Conservation (phyloP, 2,329 filamentous ascomycete genomes). For the Monosporascus ibericus region DNA sequence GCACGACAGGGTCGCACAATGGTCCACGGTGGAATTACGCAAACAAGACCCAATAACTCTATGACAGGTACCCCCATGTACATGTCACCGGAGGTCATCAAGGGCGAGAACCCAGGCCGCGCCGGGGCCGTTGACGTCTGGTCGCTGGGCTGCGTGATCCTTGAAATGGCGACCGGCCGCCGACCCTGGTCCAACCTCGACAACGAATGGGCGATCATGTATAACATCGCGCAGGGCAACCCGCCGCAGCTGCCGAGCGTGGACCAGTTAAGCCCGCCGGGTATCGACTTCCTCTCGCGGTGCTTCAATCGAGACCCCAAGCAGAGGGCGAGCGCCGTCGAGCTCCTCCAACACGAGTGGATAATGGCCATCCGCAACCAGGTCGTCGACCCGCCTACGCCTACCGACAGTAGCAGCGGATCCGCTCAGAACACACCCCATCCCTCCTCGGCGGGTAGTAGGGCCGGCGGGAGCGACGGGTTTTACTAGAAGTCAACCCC, state of each 20-base stretch:
- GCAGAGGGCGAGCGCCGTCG: slow-evolving; percentile 73
- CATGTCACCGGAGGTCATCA: slow-evolving; percentile 99
- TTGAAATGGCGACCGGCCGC: slow-evolving; percentile 94
- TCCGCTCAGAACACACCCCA: slow-evolving; percentile 31
- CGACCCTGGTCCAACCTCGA: slow-evolving; percentile 93
- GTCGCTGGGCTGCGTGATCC: slow-evolving; percentile 92
- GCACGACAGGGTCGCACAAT: slow-evolving; percentile 88
- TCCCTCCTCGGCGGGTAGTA: slow-evolving; percentile 21
- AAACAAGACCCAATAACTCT: slow-evolving; percentile 67
- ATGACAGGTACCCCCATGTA: slow-evolving; percentile 99
- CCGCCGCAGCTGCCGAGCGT: slow-evolving; percentile 74
- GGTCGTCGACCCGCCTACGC: slow-evolving; percentile 58
- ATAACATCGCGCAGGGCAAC: slow-evolving; percentile 97
- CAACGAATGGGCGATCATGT: slow-evolving; percentile 99
- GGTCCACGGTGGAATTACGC: slow-evolving; percentile 52
- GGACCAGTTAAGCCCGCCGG: slow-evolving; percentile 78
- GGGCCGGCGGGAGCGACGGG: slow-evolving; percentile 24
- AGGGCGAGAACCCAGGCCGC: slow-evolving; percentile 73
- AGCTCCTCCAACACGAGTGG: slow-evolving; percentile 93
- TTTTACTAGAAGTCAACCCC: slow-evolving; percentile 26
- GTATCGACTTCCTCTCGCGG: slow-evolving; percentile 79
- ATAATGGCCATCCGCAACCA: slow-evolving; percentile 60
- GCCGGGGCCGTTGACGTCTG: slow-evolving; percentile 90
- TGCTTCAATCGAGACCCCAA: slow-evolving; percentile 84
- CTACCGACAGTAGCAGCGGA: slow-evolving; percentile 48